These are phyloP conservation scores for Clarireedia homoeocarpa DNA, from an alignment of 2,329 filamentous ascomycete species.

Conservation along the genomic window DNA sequence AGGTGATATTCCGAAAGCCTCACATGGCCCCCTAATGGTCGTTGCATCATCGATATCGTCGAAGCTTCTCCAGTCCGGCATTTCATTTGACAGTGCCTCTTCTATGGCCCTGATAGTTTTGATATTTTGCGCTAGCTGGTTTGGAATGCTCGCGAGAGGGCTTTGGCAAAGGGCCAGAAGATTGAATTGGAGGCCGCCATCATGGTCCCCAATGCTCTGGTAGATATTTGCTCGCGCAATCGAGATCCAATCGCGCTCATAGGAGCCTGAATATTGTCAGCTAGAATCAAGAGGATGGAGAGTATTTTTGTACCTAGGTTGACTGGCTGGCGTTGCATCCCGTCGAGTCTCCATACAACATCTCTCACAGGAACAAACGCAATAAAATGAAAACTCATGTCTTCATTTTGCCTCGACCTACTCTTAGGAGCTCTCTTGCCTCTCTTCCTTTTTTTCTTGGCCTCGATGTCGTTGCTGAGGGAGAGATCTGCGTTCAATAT, in stretches of 20 bases:
- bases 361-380: conserved; percentile 75
- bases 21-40: conserved; percentile 9
- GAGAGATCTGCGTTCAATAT: conserved; percentile 64
- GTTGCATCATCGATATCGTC: conserved; percentile 9
- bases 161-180: conserved; percentile 68
- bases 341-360: conserved; percentile 82
- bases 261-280: conserved; percentile 15
- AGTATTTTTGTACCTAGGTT: conserved; percentile 42
- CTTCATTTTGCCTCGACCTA: conserved; percentile 39
- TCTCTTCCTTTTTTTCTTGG: conserved; percentile 29
- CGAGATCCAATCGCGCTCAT: conserved; percentile 54
- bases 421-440: conserved; percentile 31
- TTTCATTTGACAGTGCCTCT: conserved; percentile 31
- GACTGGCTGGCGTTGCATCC: conserved; percentile 64
- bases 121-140: conserved; percentile 36
- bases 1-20: conserved; percentile 14
- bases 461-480: conserved; percentile 45
- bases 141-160: conserved; percentile 37
- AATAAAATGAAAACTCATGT: conserved; percentile 78
- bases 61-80: conserved; percentile 38
- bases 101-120: conserved; percentile 35
- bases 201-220: conserved; percentile 58
- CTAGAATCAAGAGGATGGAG: neutral
- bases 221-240: conserved; percentile 58
- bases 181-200: conserved; percentile 64